A percentile compares a stretch with the other conserved stretches of the same genome.
These are phyloP conservation scores for Tympanopsis confertula DNA, from an alignment of 2,329 filamentous ascomycete genomes.

Conservation along the genomic window DNA sequence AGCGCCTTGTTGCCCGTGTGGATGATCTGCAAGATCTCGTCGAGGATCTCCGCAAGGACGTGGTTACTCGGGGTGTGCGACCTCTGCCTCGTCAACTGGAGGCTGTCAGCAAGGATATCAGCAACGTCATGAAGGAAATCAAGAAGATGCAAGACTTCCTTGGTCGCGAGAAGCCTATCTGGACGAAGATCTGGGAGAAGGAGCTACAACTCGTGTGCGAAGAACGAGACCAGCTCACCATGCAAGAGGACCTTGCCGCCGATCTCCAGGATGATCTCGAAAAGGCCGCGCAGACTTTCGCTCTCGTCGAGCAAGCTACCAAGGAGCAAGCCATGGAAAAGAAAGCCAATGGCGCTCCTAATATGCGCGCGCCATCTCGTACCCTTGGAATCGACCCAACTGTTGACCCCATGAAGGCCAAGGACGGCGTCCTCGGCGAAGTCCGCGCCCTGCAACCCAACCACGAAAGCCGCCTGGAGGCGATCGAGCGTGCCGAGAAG, in stretches of 20 bases:
- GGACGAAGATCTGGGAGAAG: constrained; percentile 99
- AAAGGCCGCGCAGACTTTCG: constrained; percentile 86
- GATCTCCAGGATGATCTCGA: constrained; percentile 91
- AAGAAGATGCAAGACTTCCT: constrained; percentile 92
- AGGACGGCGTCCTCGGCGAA: constrained; percentile 84
- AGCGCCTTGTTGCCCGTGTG: constrained; percentile 79
- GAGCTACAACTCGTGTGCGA: constrained; percentile 92
- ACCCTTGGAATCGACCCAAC: constrained; percentile 35
- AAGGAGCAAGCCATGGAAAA: constrained; percentile 85
- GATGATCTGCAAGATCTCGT: constrained; percentile 96
- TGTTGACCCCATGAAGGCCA: constrained; percentile 66
- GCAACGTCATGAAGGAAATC: constrained; percentile 68
- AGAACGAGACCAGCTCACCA: constrained; percentile 83
- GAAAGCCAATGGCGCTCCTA: constrained; percentile 35
- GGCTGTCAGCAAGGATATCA: constrained; percentile 77
- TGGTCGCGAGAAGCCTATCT: constrained; percentile 82
- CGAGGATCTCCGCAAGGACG: constrained; percentile 93
- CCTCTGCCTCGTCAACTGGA: constrained; percentile 85
- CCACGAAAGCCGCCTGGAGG: constrained; percentile 83
- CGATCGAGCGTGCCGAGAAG: constrained; percentile 94
- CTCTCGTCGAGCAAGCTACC: constrained; percentile 92
- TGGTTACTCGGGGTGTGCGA: constrained; percentile 82
- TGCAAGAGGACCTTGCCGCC: constrained; percentile 89
- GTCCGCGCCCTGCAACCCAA: constrained; percentile 89
- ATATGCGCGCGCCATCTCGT: constrained; percentile 28